phyloP scores from a whole-genome alignment of 305 asterid species.

The Fraxinus dipetala region DNA sequence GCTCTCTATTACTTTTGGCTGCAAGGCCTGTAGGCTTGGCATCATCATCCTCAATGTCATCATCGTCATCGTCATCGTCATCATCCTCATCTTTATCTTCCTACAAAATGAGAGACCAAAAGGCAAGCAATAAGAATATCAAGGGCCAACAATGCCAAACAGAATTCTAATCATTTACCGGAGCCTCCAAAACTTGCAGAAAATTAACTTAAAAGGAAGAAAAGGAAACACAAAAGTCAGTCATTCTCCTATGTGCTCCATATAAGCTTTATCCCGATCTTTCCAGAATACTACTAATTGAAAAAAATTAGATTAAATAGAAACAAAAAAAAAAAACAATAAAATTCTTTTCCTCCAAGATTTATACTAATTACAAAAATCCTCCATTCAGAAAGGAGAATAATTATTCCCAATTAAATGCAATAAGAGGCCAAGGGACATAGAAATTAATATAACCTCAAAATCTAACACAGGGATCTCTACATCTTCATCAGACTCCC shows the following conservation, averaged over 20 bases:
- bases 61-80: constrained; percentile 30
- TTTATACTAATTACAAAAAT: neutral
- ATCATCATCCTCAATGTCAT: constrained; percentile 38
- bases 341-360: neutral
- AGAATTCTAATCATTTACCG: neutral
- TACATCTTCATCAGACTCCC: constrained; percentile 70
- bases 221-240: neutral
- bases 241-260: neutral
- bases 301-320: neutral
- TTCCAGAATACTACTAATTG: neutral
- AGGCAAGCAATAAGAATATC: constrained; percentile 5
- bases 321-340: neutral
- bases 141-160: neutral
- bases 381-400: neutral
- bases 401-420: neutral
- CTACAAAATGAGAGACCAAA: constrained; percentile 27
- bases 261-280: neutral
- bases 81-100: constrained; percentile 52
- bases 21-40: constrained; percentile 55
- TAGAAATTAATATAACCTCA: constrained; percentile 45
- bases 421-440: neutral
- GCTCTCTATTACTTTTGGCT: constrained; percentile 61
- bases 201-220: neutral
- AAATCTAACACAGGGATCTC: constrained; percentile 73
- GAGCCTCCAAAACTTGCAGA: neutral